Evolutionary conservation across 2,329 filamentous ascomycete genomes (phyloP), one percentile per base, ranked within the genome.

Genomic region (Elsinoe necatrix): DNA sequence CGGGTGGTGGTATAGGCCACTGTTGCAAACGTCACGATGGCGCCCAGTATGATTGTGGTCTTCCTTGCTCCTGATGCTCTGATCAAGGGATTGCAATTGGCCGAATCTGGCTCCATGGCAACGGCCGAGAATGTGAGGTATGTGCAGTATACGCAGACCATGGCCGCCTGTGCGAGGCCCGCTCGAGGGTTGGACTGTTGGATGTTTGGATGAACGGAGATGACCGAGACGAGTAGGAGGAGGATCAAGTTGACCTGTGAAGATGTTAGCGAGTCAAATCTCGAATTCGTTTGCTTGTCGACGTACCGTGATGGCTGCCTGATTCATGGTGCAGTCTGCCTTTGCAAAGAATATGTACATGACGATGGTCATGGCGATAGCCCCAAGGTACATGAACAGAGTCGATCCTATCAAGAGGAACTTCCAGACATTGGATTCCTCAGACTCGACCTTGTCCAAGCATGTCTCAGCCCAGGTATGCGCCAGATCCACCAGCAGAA

Each of bases 381-480:
- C 95, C 37, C 83, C 85, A 61, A 95, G 66, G 72, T 95, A 98
- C 93, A 98, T 98, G 71, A 86, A 81, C 58, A 97, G 73, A 0
- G 93, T 96, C 6, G 90, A 95, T 42, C 91, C 90, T 63, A 98
- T 91, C 54, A 98, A 80, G 57, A 97, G 76, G 25, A 82, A 82
- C 60, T 91, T 84, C 93, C 93, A 98, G 21, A 87, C 69, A 39
- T 80, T 80, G 4, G 90, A 95, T 68, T 96, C 90, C 45, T 82
- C 86, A 34, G 89, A 83, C 66, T 98, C 92, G 61, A 98, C 96
- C 75, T 95, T 89, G 62, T 86, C 84, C 56, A 97, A 81, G 72
- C 93, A 98, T 68, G 95, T 90, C 72, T 98, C 93, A 29, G 93
- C 93, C 91, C 93, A 98, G 45, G 86, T 90, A 69, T 98, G 93